Evolutionary conservation across 2,329 filamentous ascomycete genomes (phyloP).

Genomic region (Fonsecaea pedrosoi): DNA sequence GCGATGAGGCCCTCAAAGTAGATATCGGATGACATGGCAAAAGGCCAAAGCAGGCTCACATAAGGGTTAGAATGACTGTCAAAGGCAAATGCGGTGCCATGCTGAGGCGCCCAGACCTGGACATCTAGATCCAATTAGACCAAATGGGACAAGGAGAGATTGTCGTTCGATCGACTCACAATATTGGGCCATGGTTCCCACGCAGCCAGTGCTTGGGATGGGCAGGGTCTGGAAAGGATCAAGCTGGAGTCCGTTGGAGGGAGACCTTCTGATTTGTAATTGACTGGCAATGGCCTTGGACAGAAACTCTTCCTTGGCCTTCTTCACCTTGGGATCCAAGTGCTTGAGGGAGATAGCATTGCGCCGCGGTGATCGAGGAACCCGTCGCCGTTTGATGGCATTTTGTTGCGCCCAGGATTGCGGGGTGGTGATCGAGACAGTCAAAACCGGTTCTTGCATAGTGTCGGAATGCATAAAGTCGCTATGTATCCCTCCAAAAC

Average conservation of each 20-base stretch:
- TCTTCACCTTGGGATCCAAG: slow-evolving; percentile 11
- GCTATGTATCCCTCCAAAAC: not conserved
- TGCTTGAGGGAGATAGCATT: slow-evolving; percentile 7
- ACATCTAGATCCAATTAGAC: slow-evolving; percentile 21
- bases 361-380: slow-evolving; percentile 15
- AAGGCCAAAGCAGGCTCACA: slow-evolving; percentile 30
- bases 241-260: slow-evolving; percentile 22
- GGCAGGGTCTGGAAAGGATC: slow-evolving; percentile 31
- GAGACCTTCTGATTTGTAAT: slow-evolving; percentile 16
- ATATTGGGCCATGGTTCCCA: slow-evolving; percentile 25
- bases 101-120: slow-evolving; percentile 31
- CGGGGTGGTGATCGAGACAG: slow-evolving; percentile 21
- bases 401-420: slow-evolving; percentile 22
- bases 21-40: slow-evolving; percentile 23
- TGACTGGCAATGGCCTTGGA: slow-evolving; percentile 20
- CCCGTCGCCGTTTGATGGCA: slow-evolving; percentile 18
- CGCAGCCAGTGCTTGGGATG: slow-evolving; percentile 19
- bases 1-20: slow-evolving; percentile 28
- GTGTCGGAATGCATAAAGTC: not conserved
- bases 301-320: slow-evolving; percentile 15
- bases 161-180: slow-evolving; percentile 15
- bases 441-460: slow-evolving; percentile 21
- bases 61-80: slow-evolving; percentile 30
- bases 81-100: slow-evolving; percentile 27
- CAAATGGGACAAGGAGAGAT: not conserved